phyloP scores from a whole-genome alignment of 2,329 filamentous ascomycete genomes.

The Xylariomycetidae sp. region DNA sequence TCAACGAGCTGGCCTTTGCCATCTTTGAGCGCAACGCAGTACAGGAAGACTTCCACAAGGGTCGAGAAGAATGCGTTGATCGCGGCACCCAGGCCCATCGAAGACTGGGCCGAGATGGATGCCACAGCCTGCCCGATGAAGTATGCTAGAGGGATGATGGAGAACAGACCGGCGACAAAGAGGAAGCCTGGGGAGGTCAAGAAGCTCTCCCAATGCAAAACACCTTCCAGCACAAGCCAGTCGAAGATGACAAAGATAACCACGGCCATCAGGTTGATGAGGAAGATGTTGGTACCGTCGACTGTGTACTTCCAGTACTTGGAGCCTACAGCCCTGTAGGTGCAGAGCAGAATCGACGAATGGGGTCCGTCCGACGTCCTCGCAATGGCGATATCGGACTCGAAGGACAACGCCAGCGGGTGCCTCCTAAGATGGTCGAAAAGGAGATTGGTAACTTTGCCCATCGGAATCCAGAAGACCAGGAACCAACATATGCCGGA shows the following conservation, averaged over 20 bases:
- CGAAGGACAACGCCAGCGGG: constrained; percentile 87
- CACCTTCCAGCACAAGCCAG: constrained; percentile 71
- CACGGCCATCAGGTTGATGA: constrained; percentile 92
- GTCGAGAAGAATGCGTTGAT: constrained; percentile 99
- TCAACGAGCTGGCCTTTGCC: constrained; percentile 92
- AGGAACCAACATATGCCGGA: constrained; percentile 91
- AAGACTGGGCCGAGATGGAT: constrained; percentile 96
- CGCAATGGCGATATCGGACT: constrained; percentile 74
- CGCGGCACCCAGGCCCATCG: constrained; percentile 94
- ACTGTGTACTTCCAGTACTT: constrained; percentile 99
- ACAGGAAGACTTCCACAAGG: constrained; percentile 94
- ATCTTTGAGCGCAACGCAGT: constrained; percentile 88
- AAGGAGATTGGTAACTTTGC: constrained; percentile 83
- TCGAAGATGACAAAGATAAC: constrained; percentile 95
- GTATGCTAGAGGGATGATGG: constrained; percentile 94
- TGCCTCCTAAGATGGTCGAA: constrained; percentile 90
- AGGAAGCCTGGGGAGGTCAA: constrained; percentile 81
- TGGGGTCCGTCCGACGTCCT: constrained; percentile 67
- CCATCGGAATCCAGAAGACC: constrained; percentile 98
- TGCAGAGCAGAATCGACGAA: constrained; percentile 88
- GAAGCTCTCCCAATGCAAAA: constrained; percentile 64
- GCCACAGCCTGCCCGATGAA: constrained; percentile 98
- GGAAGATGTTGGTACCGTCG: constrained; percentile 97
- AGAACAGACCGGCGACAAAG: constrained; percentile 78
- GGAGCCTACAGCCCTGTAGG: constrained; percentile 87